Conservation (phyloP, 768 basidiomycete genomes). For the Tephrocybe sp. region DNA sequence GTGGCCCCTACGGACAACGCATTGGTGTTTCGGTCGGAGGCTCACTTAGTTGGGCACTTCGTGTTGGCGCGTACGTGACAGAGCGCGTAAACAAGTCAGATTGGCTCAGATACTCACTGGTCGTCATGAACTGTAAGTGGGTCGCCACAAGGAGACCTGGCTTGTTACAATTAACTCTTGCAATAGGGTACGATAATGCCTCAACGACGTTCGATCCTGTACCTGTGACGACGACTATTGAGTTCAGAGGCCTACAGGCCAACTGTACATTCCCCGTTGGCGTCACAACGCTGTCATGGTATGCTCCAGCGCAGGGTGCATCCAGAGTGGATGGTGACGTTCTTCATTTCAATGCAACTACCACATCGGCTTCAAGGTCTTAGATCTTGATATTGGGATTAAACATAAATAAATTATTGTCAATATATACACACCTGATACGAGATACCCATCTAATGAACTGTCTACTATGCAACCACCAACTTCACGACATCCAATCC, state of each 20-base stretch:
- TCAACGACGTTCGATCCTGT: slow-evolving; percentile 53
- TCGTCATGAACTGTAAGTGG: slow-evolving; percentile 66
- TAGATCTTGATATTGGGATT: neutral
- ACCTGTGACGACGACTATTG: slow-evolving; percentile 55
- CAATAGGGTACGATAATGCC: slow-evolving; percentile 43
- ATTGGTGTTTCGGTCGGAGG: slow-evolving; percentile 65
- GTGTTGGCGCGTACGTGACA: slow-evolving; percentile 68
- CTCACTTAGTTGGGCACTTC: slow-evolving; percentile 49
- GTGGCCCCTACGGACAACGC: slow-evolving; percentile 67
- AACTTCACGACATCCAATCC: neutral
- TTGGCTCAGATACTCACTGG: slow-evolving; percentile 64
- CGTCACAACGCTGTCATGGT: slow-evolving; percentile 58
- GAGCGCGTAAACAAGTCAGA: slow-evolving; percentile 49
- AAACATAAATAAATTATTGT: neutral
- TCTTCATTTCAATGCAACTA: slow-evolving; percentile 11
- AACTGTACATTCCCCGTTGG: slow-evolving; percentile 78
- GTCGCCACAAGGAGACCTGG: neutral
- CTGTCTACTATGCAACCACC: neutral
- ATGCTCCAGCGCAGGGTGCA: slow-evolving; percentile 20
- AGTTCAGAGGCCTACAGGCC: slow-evolving; percentile 61
- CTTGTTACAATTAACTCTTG: neutral
- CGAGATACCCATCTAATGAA: neutral
- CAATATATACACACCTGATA: neutral
- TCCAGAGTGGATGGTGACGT: slow-evolving; percentile 1
- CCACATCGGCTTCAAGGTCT: too few species aligned